Percentiles rank a stretch among this genome's conserved stretches.
These are phyloP conservation scores for Xylariaceae sp. DNA, from an alignment of 2,329 filamentous ascomycete species.

Conservation along the genomic window DNA sequence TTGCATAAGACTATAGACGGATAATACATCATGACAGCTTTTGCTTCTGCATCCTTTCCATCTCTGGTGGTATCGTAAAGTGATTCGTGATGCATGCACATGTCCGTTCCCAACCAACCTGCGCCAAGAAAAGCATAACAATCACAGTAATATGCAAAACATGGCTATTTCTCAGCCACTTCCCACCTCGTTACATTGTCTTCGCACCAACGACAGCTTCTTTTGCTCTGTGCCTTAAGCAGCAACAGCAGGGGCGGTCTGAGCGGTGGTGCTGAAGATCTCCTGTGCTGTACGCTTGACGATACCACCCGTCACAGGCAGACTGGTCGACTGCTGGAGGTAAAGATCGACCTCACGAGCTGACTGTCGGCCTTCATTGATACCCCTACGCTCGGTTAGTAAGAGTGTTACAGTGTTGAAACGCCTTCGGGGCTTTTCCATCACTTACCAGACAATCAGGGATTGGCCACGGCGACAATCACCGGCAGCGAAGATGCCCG, in stretches of 20 bases:
- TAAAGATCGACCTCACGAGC: conserved; percentile 89
- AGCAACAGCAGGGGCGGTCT: conserved; percentile 3
- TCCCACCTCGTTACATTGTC: background rate
- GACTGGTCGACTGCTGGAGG: conserved; percentile 72
- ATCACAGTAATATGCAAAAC: background rate
- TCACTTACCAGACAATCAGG: conserved; percentile 84
- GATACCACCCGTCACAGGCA: conserved; percentile 91
- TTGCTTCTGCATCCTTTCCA: too few species aligned
- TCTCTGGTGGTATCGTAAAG: conserved; percentile 18
- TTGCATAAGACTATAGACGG: background rate
- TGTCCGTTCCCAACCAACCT: background rate
- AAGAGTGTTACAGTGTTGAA: conserved; percentile 1
- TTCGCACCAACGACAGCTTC: too few species aligned
- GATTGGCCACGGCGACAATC: conserved; percentile 94
- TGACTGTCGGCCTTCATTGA: conserved; percentile 92
- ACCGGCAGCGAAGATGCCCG: conserved; percentile 88
- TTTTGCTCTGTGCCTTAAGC: background rate
- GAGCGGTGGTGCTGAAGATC: conserved; percentile 35
- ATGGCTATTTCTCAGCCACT: background rate
- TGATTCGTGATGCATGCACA: conserved; percentile 5
- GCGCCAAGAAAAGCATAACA: conserved; percentile 1
- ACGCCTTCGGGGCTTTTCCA: background rate
- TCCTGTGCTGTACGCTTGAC: conserved; percentile 78
- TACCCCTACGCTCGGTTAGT: conserved; percentile 63
- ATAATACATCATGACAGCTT: background rate